Evolutionary conservation across 768 basidiomycete species (phyloP), one percentile per base, ranked within the genome.

Genomic region (Steccherinum ochraceum): DNA sequence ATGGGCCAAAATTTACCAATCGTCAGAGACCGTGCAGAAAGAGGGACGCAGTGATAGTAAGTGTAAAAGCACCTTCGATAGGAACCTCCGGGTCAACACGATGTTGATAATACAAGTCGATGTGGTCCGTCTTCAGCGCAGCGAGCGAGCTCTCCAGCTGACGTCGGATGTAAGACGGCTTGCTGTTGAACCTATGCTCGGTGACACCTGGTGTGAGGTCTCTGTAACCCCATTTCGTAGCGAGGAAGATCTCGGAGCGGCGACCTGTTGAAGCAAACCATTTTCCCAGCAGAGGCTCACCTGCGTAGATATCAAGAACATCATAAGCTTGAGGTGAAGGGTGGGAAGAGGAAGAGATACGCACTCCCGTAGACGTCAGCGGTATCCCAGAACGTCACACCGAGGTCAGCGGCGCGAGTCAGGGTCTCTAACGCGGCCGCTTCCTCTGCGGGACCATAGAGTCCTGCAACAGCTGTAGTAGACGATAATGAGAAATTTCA

Each of bases 231-330:
- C 77, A 78, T 60, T 86, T 85, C 16, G 81, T 83, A 2, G 81
- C 80, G 16, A 86, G 70, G 65, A 84, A 85, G 12, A 80, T 77
- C 16, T 76, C 67, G 20, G 68, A 53, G n/a, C 78, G 66, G 48
- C 76, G 77, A 11, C 78, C 79, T 13, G 75, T 77, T 16, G 67
- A 64, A 55, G 73, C 71, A 62, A 83, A 77, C 78, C 78, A 35
- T 16, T 35, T 35, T 35, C 7, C 7, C 30, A 35, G 30, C 30
- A 35, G 7, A 35, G n/a, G n/a, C n/a, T n/a, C n/a, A n/a, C 11
- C 35, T 39, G 35, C 11, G 35, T 11, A 39, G 35, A n/a, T 39
- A 11, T 39, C 11, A 39, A 39, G 35, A 39, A 39, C n/a, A 39
- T n/a, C 35, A 39, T n/a, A n/a, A n/a, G n/a, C n/a, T n/a, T n/a